These are phyloP conservation scores for Lactifluus volemus DNA, from an alignment of 768 basidiomycete species.

Conservation along the genomic window DNA sequence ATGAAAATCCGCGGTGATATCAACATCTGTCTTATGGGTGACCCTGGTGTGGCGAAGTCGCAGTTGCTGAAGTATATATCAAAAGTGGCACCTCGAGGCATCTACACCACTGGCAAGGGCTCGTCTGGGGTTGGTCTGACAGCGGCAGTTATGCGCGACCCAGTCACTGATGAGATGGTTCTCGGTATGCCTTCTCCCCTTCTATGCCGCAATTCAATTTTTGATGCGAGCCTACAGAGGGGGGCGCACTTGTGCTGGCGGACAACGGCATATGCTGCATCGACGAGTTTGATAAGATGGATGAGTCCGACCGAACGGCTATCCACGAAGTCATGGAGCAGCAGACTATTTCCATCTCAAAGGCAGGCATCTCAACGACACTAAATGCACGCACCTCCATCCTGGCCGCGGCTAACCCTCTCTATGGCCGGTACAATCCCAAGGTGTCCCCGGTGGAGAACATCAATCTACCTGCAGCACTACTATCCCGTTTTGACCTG, in stretches of 20 bases:
- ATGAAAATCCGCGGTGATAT: conserved; percentile 99
- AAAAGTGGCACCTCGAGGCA: conserved; percentile 93
- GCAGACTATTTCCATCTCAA: conserved; percentile 98
- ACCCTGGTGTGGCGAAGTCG: conserved; percentile 98
- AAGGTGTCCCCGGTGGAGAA: conserved; percentile 98
- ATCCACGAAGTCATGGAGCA: conserved; percentile 99
- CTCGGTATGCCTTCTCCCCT: conserved; percentile 48
- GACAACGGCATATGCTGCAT: conserved; percentile 99
- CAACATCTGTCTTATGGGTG: conserved; percentile 98
- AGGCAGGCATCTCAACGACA: conserved; percentile 97
- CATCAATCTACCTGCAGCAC: conserved; percentile 95
- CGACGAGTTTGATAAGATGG: conserved; percentile 99
- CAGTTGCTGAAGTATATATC: conserved; percentile 97
- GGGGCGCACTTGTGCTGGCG: conserved; percentile 95
- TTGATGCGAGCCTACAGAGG: conserved; percentile 51
- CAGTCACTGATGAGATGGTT: conserved; percentile 99
- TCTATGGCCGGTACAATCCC: conserved; percentile 97
- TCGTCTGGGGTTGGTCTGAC: conserved; percentile 98
- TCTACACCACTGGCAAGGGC: conserved; percentile 97
- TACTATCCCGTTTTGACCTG: conserved; percentile 93
- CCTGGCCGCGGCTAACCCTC: conserved; percentile 94
- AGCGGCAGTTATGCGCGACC: conserved; percentile 98
- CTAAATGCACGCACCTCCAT: conserved; percentile 96
- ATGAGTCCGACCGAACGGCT: conserved; percentile 92
- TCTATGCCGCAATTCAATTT: not conserved